Evolutionary conservation across 768 basidiomycete genomes (phyloP).

Genomic region (Leccinum variicolor): DNA sequence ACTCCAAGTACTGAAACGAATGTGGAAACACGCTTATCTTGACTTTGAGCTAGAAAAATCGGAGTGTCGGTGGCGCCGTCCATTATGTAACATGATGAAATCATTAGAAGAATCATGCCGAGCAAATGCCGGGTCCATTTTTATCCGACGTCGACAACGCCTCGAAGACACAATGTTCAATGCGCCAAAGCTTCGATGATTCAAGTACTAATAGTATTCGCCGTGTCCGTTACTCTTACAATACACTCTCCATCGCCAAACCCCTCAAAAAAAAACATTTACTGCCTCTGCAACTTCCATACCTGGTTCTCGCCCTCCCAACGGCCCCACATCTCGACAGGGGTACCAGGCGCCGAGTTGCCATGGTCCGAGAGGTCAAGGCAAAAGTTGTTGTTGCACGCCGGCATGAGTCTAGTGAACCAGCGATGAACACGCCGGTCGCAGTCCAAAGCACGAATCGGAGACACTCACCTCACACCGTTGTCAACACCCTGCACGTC

Average conservation of each 20-base stretch:
- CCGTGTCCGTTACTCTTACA: not conserved
- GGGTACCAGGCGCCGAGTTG: conserved; percentile 40
- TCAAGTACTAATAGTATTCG: not conserved
- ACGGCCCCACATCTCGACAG: conserved; percentile 44
- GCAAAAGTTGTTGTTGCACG: conserved; percentile 37
- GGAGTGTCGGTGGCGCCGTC: too few relatives aligned
- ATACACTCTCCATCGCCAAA: not conserved
- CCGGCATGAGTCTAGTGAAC: conserved; percentile 41
- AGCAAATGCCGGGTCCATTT: too few relatives aligned
- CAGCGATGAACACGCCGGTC: not conserved
- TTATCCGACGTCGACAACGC: too few relatives aligned
- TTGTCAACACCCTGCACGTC: conserved; percentile 37
- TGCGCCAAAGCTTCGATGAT: not conserved
- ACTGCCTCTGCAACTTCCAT: conserved; percentile 34
- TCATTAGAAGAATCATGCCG: too few relatives aligned
- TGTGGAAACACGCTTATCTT: too few relatives aligned
- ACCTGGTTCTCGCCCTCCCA: conserved; percentile 53
- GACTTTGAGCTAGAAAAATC: too few relatives aligned
- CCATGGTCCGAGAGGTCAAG: conserved; percentile 50
- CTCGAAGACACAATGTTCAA: too few relatives aligned
- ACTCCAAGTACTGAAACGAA: too few relatives aligned
- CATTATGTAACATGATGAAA: too few relatives aligned
- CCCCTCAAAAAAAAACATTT: not conserved
- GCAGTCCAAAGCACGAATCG: not conserved
- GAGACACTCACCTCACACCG: conserved; percentile 40